These are phyloP conservation scores for Mycena rebaudengoi DNA, from an alignment of 768 basidiomycete species.

Conservation along the genomic window DNA sequence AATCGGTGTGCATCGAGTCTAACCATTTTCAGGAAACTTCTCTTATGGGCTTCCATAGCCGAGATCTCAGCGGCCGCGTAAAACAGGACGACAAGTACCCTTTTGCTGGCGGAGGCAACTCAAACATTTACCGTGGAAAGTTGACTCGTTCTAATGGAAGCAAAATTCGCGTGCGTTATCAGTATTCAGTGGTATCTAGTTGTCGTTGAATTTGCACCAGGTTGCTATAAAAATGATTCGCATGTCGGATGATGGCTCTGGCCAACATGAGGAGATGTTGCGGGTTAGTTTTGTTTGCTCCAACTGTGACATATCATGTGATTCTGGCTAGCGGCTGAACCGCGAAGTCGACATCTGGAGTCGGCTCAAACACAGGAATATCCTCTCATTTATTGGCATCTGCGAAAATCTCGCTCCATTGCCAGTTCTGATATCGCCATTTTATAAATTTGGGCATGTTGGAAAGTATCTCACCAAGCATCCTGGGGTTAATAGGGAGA, in stretches of 20 bases:
- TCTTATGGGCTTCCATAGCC: not conserved
- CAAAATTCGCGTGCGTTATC: not conserved
- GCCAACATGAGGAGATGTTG: not conserved
- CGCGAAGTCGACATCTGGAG: constrained; percentile 20
- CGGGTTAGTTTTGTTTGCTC: not conserved
- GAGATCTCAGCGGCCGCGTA: not conserved
- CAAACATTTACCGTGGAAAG: constrained; percentile 12
- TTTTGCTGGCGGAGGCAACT: constrained; percentile 10
- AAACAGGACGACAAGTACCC: constrained; percentile 2
- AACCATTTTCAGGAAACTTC: not conserved
- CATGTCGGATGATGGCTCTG: constrained; percentile 11
- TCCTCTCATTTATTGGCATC: constrained; percentile 24
- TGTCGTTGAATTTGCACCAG: not conserved
- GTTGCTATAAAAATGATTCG: constrained; percentile 14
- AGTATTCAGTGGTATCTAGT: not conserved
- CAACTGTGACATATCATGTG: not conserved
- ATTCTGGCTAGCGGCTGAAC: not conserved
- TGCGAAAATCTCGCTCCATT: constrained; percentile 3
- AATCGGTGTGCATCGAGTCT: not conserved
- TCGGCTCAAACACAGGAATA: constrained; percentile 15
- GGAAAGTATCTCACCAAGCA: constrained; percentile 3
- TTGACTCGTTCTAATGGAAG: constrained; percentile 1
- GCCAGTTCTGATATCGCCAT: constrained; percentile 14
- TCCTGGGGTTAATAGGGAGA: constrained; percentile 1
- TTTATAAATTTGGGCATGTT: constrained; percentile 19